Evolutionary conservation across 208 protist species (phyloP), one percentile per base, ranked within the genome.

Genomic region (Acanthamoeba castellanii): DNA sequence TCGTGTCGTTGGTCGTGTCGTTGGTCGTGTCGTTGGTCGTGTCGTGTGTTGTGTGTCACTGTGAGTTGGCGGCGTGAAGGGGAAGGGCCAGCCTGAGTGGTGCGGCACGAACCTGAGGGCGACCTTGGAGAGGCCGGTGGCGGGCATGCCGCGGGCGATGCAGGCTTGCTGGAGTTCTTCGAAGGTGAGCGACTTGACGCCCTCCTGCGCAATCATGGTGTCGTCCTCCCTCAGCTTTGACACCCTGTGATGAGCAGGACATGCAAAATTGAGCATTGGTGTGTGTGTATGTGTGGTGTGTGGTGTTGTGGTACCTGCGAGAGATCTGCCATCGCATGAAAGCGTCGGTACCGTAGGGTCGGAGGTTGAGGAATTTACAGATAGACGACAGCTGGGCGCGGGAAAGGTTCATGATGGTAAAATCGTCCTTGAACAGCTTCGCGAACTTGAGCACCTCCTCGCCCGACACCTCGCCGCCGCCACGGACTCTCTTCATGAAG

Each of bases 361-460:
- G 32, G 30, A 94, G 78, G 32, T 92, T 84, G 9, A 96, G 34
- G 82, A 95, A 96, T 50, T 93, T 94, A n/a, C 94, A 94, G 81
- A 98, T 94, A 22, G 81, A 91, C 7, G 96, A 68, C 20, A 98
- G 91, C 74, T 97, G 96, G n/a, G 94, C 59, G 18, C 96, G 94
- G 7, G 93, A 64, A 7, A 98, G 85, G 45, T 97, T 97, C 30
- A 97, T 96, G 66, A 98, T 92, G 8, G 97, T 98, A 30, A 98
- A 95, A 37, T 98, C 94, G 72, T 98, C 97, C 74, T 97, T 95
- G 76, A 98, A 98, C 34, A 97, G 74, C 27, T 95, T 92, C 16
- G 97, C 94, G 37, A 97, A 96, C 11, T 96, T 94, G 8, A 97
- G 9, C 8, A 98, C 68, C 8, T 98, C 96, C 20, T 97, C 92